Evolutionary conservation across 2,329 filamentous ascomycete species (phyloP), one percentile per base, ranked within the genome.

Genomic region (Ophiostoma quercus): DNA sequence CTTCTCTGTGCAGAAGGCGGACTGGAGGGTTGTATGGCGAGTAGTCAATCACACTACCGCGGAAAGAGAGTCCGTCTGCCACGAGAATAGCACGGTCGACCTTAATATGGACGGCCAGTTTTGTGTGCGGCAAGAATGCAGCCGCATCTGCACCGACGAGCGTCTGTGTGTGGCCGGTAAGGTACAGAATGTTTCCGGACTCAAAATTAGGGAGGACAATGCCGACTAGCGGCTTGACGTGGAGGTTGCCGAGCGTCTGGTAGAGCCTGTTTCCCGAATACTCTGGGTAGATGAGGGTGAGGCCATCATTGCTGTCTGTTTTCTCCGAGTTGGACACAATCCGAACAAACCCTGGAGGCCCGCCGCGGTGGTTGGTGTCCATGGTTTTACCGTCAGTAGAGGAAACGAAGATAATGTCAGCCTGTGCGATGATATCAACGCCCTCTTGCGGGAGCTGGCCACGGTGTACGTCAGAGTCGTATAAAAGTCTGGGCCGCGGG

Each of bases 261-360:
- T 96, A 96, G 0, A 95, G 80, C 19, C 91, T 83, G 77, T 96
- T 96, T 8, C 92, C 92, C 0, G 90, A 93, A 77, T 90, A 96
- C 77, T 96, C 92, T 0, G 92, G 92, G 78, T 92, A 96, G 2
- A 90, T 82, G 16, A 96, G 78, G 2, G 86, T 82, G 1, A 82
- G 22, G 11, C 11, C 47, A 19, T 47, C 16, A 7, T 19, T 16
- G 3, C 5, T 14, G 41, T 25, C 25, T 2, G 77, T 78, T 32
- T 78, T 39, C 12, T 54, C 25, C 6, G 25, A 14, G 70, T 90
- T 88, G 25, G 84, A 85, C 1, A 88, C 77, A 9, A 94, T 82
- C 32, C 92, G 85, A 25, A 94, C 80, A 75, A 96, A 94, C 0
- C 92, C 92, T 0, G 83, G 82, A 1, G 88, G 83, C 0, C 92